These are phyloP conservation scores for Leptodontidium sp. DNA, from an alignment of 2,329 filamentous ascomycete genomes.

Conservation along the genomic window DNA sequence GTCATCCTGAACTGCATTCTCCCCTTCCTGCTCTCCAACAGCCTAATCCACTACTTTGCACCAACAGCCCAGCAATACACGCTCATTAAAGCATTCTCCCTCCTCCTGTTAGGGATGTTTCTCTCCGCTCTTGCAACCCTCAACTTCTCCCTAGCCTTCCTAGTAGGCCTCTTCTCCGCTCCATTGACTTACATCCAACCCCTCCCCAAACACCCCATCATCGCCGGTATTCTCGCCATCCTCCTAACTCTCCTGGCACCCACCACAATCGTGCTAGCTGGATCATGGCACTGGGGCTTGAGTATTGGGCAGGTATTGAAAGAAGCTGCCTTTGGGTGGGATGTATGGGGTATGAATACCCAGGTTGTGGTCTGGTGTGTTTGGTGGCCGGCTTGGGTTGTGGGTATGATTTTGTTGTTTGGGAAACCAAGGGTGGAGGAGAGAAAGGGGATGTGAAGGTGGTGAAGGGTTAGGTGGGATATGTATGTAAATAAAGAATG, in stretches of 20 bases:
- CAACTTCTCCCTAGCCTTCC: constrained; percentile 90
- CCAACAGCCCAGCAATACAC: constrained; percentile 75
- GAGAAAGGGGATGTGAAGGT: not conserved
- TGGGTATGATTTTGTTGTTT: constrained; percentile 64
- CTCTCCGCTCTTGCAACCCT: constrained; percentile 92
- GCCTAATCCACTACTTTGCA: constrained; percentile 59
- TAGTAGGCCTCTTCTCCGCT: constrained; percentile 80
- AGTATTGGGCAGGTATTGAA: constrained; percentile 67
- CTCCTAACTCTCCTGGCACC: constrained; percentile 70
- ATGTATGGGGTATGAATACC: constrained; percentile 89
- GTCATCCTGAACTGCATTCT: constrained; percentile 61
- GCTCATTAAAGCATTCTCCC: constrained; percentile 87
- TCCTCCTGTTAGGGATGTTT: constrained; percentile 91
- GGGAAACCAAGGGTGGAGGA: constrained; percentile 46
- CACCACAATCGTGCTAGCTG: constrained; percentile 59
- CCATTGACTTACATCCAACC: constrained; percentile 80
- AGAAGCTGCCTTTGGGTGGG: constrained; percentile 85
- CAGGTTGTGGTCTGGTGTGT: constrained; percentile 91
- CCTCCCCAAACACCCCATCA: constrained; percentile 50
- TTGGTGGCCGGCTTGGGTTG: constrained; percentile 93
- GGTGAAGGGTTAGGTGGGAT: not conserved
- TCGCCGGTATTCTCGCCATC: constrained; percentile 54
- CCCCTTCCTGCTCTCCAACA: constrained; percentile 62
- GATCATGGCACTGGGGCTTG: constrained; percentile 56
- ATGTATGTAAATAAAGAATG: constrained; percentile 3